Conservation (phyloP, 1,284 basidiomycete species). For the Cutaneotrichosporon arboriforme region DNA sequence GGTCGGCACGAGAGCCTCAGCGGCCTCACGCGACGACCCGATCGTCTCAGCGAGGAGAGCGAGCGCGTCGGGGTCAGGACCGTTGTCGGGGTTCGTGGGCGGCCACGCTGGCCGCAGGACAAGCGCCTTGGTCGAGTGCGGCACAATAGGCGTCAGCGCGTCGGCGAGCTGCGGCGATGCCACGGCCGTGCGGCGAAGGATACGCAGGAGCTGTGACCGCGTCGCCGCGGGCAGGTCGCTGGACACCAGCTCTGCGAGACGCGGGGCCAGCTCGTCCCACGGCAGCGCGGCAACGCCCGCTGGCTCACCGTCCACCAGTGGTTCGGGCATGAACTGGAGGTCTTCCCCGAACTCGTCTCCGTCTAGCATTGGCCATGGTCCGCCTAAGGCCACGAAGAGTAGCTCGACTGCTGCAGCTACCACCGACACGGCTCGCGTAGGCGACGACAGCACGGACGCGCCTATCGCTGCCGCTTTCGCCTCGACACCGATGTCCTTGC, state of each 20-base stretch:
- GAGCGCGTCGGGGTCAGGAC: constrained; percentile 52
- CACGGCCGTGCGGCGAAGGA: constrained; percentile 60
- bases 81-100: constrained; percentile 46
- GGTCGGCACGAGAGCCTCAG: constrained; percentile 55
- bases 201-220: constrained; percentile 55
- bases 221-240: constrained; percentile 26
- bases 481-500: constrained; percentile 6
- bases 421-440: constrained; percentile 21
- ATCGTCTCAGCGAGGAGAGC: constrained; percentile 60
- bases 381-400: constrained; percentile 28
- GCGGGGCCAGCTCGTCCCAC: constrained; percentile 34
- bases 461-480: constrained; percentile 12
- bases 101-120: constrained; percentile 38
- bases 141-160: constrained; percentile 55
- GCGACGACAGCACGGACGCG: constrained; percentile 5
- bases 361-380: constrained; percentile 24
- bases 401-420: constrained; percentile 34
- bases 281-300: constrained; percentile 26
- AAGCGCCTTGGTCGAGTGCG: constrained; percentile 50
- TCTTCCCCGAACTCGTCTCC: not conserved
- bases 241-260: constrained; percentile 27
- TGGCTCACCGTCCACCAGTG: constrained; percentile 8
- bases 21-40: constrained; percentile 61
- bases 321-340: constrained; percentile 8
- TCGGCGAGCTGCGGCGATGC: constrained; percentile 57